Base-by-base conservation (phyloP, 768 basidiomycete genomes). In the Mycena polygramma region DNA sequence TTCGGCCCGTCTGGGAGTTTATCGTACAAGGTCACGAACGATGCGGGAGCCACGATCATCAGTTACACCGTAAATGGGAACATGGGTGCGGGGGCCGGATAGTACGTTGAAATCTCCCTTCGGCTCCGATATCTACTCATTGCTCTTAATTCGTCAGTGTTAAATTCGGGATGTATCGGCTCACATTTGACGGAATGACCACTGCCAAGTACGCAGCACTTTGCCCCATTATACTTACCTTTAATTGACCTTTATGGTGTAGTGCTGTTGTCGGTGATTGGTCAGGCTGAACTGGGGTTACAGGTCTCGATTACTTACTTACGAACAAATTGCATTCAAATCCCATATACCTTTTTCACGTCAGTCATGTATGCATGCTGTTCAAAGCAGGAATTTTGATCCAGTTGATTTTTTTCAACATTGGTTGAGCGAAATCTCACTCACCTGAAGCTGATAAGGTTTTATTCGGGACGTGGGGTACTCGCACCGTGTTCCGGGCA, bases 131-230 rank as follows among this genome's bases (percentile, higher is more conserved):
- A 6, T 30, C 19, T 24, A 15, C 24, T 19, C 19, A 39, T 17
- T n/a, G 22, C 17, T 20, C 26, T 3, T 3, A 10, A 30, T 5
- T 52, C 24, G 36, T 60, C 48, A 68, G 71, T 58, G 15, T 72
- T 14, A 72, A 72, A 69, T 72, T 72, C n/a, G 71, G 71, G 37
- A 19, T 72, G 41, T 72, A 72, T 53, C 41, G 71, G 19, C 58
- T 65, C 1, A 57, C 58, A 41, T 72, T 63, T 24, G 71, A 72
- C 39, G 67, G 66, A 35, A 72, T 72, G 71, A 68, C 71, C 37
- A 66, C 62, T 14, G 71, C 67, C 10, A 72, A 68, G 71, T 72
- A 55, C 10, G 71, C 55, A 2, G 5, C 1, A 19, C 26, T 19
- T 45, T 46, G 20, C 15, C 48, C 39, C 4, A 30, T 41, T 17